phyloP scores from a whole-genome alignment of 1,284 basidiomycete species.

The Rhodotorula sp. region DNA sequence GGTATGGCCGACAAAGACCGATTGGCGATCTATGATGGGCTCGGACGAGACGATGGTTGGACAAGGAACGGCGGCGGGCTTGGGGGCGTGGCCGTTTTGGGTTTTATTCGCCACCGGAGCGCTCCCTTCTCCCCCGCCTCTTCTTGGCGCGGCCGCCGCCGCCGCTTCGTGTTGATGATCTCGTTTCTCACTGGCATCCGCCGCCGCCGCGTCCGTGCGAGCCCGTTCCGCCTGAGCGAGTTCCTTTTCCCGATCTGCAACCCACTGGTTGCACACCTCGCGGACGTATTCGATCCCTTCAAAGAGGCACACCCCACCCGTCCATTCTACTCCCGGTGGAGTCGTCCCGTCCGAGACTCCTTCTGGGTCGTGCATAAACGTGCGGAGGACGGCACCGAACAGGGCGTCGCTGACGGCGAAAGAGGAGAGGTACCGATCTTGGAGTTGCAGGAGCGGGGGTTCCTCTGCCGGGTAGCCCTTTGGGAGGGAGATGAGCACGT shows the following conservation, averaged over 20 bases:
- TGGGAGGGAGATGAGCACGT: conserved; percentile 36
- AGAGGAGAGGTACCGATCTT: conserved; percentile 29
- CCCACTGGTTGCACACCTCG: conserved; percentile 26
- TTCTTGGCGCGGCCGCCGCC: background rate
- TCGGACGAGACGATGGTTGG: conserved; percentile 28
- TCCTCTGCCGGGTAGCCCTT: conserved; percentile 17
- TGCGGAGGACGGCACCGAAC: conserved; percentile 25
- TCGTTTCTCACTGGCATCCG: background rate
- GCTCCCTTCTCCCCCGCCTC: background rate
- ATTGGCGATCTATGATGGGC: conserved; percentile 33
- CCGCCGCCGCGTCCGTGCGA: conserved; percentile 1
- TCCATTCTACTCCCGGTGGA: background rate
- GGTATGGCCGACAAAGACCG: conserved; percentile 38
- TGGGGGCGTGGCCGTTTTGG: background rate
- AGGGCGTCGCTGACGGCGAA: conserved; percentile 23
- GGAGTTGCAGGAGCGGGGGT: conserved; percentile 34
- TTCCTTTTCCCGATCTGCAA: conserved; percentile 18
- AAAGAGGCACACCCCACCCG: conserved; percentile 19
- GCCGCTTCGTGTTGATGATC: background rate
- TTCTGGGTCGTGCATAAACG: conserved; percentile 30
- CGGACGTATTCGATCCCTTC: conserved; percentile 36
- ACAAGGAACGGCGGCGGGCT: conserved; percentile 12
- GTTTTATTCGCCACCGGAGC: background rate
- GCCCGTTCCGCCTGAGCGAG: conserved; percentile 13
- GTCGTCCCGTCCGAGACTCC: background rate